Conservation (phyloP, 768 basidiomycete genomes). For the Pisolithus marmoratus region DNA sequence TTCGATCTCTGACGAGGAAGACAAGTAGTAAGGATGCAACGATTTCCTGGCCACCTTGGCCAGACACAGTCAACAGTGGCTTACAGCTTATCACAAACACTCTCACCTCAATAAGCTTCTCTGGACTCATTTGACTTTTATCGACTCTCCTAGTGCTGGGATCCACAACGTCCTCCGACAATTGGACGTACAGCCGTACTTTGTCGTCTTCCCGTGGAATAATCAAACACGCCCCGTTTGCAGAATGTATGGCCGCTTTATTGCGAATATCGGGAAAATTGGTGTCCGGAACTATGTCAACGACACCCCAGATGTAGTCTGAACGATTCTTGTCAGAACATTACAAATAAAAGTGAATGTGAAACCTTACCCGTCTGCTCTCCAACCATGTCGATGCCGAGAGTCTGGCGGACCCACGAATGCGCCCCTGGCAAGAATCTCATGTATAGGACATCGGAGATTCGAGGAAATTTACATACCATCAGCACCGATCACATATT, state of each 20-base stretch:
- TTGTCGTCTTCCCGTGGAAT: slow-evolving; percentile 69
- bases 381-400: slow-evolving; percentile 42
- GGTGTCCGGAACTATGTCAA: slow-evolving; percentile 60
- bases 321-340: not conserved
- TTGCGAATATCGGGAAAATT: slow-evolving; percentile 76
- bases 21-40: slow-evolving; percentile 50
- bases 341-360: not conserved
- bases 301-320: too few species aligned
- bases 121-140: slow-evolving; percentile 43
- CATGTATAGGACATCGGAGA: not conserved
- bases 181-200: slow-evolving; percentile 67
- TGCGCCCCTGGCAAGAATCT: slow-evolving; percentile 29
- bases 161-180: slow-evolving; percentile 46
- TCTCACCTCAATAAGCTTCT: slow-evolving; percentile 50
- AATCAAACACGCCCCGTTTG: slow-evolving; percentile 62
- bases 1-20: slow-evolving; percentile 42
- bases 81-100: slow-evolving; percentile 6
- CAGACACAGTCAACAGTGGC: not conserved
- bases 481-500: slow-evolving; percentile 33
- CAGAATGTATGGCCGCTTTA: slow-evolving; percentile 59
- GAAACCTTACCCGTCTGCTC: slow-evolving; percentile 36
- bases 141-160: slow-evolving; percentile 46
- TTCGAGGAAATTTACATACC: slow-evolving; percentile 13
- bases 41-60: slow-evolving; percentile 49
- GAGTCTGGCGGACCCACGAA: slow-evolving; percentile 40